Base-by-base conservation (phyloP, 83 land plant species). In the Picea abies region DNA sequence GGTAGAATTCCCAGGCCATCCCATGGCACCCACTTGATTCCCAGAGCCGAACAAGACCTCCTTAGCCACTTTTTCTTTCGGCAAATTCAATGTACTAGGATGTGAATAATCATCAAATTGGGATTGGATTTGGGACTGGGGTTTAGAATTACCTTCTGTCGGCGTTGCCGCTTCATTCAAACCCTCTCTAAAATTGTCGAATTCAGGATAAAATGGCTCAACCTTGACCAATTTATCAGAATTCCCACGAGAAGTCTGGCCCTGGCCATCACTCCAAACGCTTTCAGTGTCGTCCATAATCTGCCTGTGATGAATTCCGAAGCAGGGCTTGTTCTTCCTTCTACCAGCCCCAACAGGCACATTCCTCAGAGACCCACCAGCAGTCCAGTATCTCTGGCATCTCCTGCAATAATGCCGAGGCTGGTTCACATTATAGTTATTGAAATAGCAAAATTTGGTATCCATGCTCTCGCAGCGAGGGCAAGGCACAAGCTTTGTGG, bases 321-420 rank as follows among this genome's bases (percentile, higher is more conserved):
- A 78, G 52, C 37, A 60, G 41, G 63, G 80, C 72, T 86, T 86
- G 56, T 72, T 83, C 56, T 86, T 86, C 37, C 88, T 58, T 16
- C 88, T 80, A 16, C 88, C 88, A 49, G 88, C 88, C 29, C 88
- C 88, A 37, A 86, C 88, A 16, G 88, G 88, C 14, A 86, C 86
- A 72, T 86, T 86, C 12, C 88, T 73, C 63, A 86, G 73, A 16
- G 82, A 25, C 22, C 88, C 88, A 4, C 88, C 88, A 14, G 88
- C 88, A 52, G 88, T 86, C 88, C 88, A 86, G 41, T 86, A 86
- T 14, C 88, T 44, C 78, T 83, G 87, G 63, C 87, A 85, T 60
- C 83, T 78, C 62, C 81, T 63, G 78, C 87, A 85, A 79, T 84
- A 85, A 63, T 85, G 85, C 39, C 87, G 62, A 8, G 87, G 87